Evolutionary conservation across 768 basidiomycete species (phyloP), one percentile per base, ranked within the genome.

Genomic region (Saitozyma podzolica): DNA sequence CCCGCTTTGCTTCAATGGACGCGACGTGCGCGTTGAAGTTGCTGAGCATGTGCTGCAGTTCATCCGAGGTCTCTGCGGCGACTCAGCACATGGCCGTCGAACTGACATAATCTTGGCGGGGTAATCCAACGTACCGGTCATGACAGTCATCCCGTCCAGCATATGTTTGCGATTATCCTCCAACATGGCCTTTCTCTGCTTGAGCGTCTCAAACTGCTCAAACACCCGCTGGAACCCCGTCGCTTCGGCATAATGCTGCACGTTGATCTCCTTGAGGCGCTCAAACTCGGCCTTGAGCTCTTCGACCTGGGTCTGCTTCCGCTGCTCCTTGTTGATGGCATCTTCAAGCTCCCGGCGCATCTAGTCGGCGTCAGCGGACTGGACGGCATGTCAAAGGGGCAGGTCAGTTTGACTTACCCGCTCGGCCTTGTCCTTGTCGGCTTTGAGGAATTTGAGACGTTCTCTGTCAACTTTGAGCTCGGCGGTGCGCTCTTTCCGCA

Each of bases 401-500:
- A 42, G 45, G 20, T 40, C 50, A 40, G 8, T 11, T 47, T 1
- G n/a, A 67, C 78, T 63, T n/a, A 83, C 81, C 68, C 91, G 90
- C 74, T 94, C 91, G 0, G 93, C 85, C 58, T 92, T 89, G 8
- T 85, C 83, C 73, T 96, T 96, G 80, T 97, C 92, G 19, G 84
- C 82, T 17, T 87, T 84, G 17, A 96, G 84, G 14, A 87, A 85
- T 48, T 89, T 84, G 6, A 97, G 83, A 9, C 89, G 86, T 73
- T 91, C 95, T 68, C 90, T 89, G 78, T 99, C 96, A 0, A 90
- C 87, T 80, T 98, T 99, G 61, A 96, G 84, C 59, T 97, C 95
- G 1, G 89, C 85, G 2, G 88, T 84, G 10, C 92, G 88, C 45
- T 98, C 96, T 76, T 98, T 98, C 55, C 94, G 86, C 17, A 98